Base-by-base conservation (phyloP, 306 rosid genomes). In the Sophora flavescens region DNA sequence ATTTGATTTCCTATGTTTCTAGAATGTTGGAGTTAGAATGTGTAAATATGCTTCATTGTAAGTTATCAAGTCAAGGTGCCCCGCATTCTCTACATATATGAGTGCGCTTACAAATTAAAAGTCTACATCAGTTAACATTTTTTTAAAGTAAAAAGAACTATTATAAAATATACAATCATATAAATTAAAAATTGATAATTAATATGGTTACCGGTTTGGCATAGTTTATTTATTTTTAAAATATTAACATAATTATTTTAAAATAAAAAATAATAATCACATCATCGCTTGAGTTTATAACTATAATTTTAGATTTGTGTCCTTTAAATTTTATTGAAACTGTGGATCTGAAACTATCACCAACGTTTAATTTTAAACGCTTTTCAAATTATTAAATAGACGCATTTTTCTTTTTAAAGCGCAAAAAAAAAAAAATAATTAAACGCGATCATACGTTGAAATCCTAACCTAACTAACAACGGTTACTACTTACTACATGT, bases 1-100 rank as follows among this genome's bases (percentile, higher is more conserved):
- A 81, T 68, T 68, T 74, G 80, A 81, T 81, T 75, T 68, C 60
- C 60, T 61, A 35, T 68, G 80, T 75, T 75, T 75, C 74, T 75
- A 52, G 38, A 81, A 81, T 18, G 77, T 74, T 80, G 80, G 71
- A 48, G 44, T 48, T 67, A 48, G 72, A 74, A 59, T 41, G 68
- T 13, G 17, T 50, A 75, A 58, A 45, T 58, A 18, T 56, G 45
- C 45, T 54, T 53, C 64, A 28, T 71, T 69, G 36, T 69, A 30
- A 10, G 50, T 38, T 50, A 57, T 45, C 35, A 50, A 44, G 65
- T 54, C 75, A 73, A 63, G 80, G 12, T 32, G 13, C 44, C 41
- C 71, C 22, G 38, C 63, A n/a, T 38, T 63, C 70, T 12, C 42
- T 75, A 16, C 6, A 54, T 62, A 16, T 11, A 36, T 10, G 52